Evolutionary conservation across 345 rosid species (phyloP), one percentile per base, ranked within the genome.

Genomic region (Salix suchowensis): DNA sequence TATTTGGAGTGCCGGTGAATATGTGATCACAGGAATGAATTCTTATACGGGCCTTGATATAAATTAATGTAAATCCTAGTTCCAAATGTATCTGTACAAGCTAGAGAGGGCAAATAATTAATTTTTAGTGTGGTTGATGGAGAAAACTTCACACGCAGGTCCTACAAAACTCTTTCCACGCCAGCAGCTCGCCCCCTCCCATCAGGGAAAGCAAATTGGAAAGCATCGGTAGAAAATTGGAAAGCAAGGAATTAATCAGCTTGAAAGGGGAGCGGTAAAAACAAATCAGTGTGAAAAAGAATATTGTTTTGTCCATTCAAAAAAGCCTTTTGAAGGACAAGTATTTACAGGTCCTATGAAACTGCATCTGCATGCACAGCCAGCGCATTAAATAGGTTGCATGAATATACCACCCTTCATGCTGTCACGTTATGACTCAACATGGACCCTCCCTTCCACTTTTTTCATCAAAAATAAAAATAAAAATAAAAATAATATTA

Each of bases 341-440:
- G 23, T 23, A 9, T 23, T 58, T 23, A 3, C 64, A 58, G 64
- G 64, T 58, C 6, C 64, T 58, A 18, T 18, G 23, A 21, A 68
- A 6, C 18, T 68, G 71, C 71, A 68, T 10, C 62, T 55, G 62
- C 62, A 55, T 58, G 62, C 62, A 40, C 21, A 23, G 23, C 7
- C 50, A 23, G 71, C 23, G 54, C 71, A 13, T 37, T 68, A 39
- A 68, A 42, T 42, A 40, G 2, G 77, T 82, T 75, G 84, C 85
- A 80, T 85, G 84, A 82, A 85, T 68, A 70, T 73, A 76, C 71
- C 81, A 78, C 73, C 75, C 80, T 60, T 50, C 78, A 39, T 30
- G 30, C 71, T 70, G 79, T 76, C 46, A 67, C 71, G 34, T 21
- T 32, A 67, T 50, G 79, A 76, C 78, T 66, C 42, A 23, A 58